Percentiles rank a stretch among this genome's conserved stretches.
Conservation (phyloP, 176 grass and related monocot species). For the Hyparrhenia diplandra region DNA sequence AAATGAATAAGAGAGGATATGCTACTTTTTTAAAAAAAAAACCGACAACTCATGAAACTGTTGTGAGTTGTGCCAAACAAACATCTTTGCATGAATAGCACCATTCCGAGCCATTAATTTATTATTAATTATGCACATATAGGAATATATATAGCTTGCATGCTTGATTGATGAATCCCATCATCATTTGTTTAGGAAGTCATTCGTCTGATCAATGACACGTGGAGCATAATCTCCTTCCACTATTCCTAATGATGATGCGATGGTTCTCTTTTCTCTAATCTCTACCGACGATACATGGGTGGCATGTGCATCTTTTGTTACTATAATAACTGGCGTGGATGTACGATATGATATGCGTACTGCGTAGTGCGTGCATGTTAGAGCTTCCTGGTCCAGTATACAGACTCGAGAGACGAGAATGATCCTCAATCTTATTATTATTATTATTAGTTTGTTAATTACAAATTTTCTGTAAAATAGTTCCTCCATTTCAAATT, state of each 20-base stretch:
- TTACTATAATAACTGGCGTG: background rate
- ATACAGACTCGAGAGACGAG: background rate
- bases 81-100: too few species aligned
- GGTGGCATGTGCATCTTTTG: background rate
- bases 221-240: background rate
- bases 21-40: too few species aligned
- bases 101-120: too few species aligned
- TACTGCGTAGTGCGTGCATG: background rate
- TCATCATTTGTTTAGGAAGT: background rate
- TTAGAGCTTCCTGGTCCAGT: background rate
- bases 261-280: background rate
- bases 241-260: background rate
- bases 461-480: background rate
- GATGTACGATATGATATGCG: background rate
- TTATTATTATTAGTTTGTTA: background rate
- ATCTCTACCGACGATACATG: background rate
- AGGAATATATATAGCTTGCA: too few species aligned
- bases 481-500: background rate
- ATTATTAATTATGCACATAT: too few species aligned
- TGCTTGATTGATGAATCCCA: conserved; percentile 1
- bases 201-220: background rate
- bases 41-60: too few species aligned
- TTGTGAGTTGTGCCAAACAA: too few species aligned
- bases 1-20: too few species aligned
- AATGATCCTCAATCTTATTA: background rate